These are phyloP conservation scores for Trichophyton schoenleinii DNA, from an alignment of 2,329 filamentous ascomycete genomes.

Conservation along the genomic window DNA sequence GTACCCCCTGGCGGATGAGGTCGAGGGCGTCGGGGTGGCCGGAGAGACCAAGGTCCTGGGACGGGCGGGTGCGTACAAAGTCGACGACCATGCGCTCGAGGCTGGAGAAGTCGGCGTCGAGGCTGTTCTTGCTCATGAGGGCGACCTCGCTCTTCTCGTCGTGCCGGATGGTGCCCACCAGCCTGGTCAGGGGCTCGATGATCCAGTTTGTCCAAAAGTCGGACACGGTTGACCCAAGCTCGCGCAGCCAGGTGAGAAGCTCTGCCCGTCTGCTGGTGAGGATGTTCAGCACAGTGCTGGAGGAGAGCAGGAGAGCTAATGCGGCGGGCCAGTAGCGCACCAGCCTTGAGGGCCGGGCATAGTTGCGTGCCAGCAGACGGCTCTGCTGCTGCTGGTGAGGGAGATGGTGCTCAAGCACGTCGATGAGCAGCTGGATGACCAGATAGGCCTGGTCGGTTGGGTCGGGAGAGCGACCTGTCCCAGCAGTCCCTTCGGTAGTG, in stretches of 20 bases:
- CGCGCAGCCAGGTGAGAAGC: slow-evolving; percentile 65
- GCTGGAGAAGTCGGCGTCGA: slow-evolving; percentile 80
- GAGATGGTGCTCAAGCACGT: slow-evolving; percentile 56
- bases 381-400: slow-evolving; percentile 53
- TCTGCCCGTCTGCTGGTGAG: slow-evolving; percentile 62
- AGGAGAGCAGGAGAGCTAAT: slow-evolving; percentile 60
- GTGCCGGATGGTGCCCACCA: slow-evolving; percentile 85
- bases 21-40: slow-evolving; percentile 58
- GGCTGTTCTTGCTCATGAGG: slow-evolving; percentile 86
- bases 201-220: slow-evolving; percentile 98
- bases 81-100: slow-evolving; percentile 97
- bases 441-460: slow-evolving; percentile 15
- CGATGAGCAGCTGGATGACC: slow-evolving; percentile 27
- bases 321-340: slow-evolving; percentile 84
- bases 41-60: slow-evolving; percentile 34
- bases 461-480: slow-evolving; percentile 14
- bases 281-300: slow-evolving; percentile 72
- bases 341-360: slow-evolving; percentile 62
- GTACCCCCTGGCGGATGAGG: slow-evolving; percentile 65
- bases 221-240: slow-evolving; percentile 63
- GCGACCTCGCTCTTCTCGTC: slow-evolving; percentile 88
- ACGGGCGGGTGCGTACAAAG: slow-evolving; percentile 69
- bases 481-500: slow-evolving; percentile 26
- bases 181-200: slow-evolving; percentile 65
- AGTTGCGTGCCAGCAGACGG: slow-evolving; percentile 43